phyloP scores from a whole-genome alignment of 768 basidiomycete genomes.

The Rhodotorula kratochvilovae region DNA sequence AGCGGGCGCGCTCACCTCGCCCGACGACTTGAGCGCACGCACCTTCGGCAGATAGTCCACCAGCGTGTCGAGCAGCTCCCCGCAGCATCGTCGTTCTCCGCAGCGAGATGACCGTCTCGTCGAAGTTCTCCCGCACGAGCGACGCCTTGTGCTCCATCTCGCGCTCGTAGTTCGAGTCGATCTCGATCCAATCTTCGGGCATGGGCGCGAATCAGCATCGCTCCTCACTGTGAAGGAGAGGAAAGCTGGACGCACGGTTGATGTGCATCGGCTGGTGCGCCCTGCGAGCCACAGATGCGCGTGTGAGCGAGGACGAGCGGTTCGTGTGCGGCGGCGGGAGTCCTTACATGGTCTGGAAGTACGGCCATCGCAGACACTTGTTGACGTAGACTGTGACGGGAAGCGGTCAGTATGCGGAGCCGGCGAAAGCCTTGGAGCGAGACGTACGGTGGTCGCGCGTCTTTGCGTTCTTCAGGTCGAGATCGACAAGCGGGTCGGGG shows the following conservation, averaged over 20 bases:
- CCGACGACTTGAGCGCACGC: not conserved
- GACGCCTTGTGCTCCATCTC: conserved; percentile 43
- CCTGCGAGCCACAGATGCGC: no score
- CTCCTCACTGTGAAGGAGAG: no score
- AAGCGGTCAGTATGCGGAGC: no score
- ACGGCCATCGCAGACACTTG: conserved; percentile 39
- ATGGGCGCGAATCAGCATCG: no score
- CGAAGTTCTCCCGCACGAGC: conserved; percentile 47
- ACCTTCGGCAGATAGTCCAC: conserved; percentile 56
- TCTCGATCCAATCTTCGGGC: conserved; percentile 52
- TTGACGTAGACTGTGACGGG: conserved; percentile 43
- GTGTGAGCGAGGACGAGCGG: no score
- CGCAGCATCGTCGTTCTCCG: conserved; percentile 56
- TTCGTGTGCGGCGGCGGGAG: no score
- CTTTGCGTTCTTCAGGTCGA: conserved; percentile 38
- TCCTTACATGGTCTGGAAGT: conserved; percentile 41
- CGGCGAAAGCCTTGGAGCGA: no score
- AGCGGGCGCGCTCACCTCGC: not conserved
- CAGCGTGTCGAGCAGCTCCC: conserved; percentile 58
- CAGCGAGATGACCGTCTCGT: conserved; percentile 53
- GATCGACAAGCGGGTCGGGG: conserved; percentile 33
- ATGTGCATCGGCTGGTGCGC: conserved; percentile 49
- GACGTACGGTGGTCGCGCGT: conserved; percentile 40
- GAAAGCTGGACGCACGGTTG: no score
- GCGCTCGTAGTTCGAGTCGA: conserved; percentile 46